phyloP scores from a whole-genome alignment of 148 eudicot genomes.

The Diospyros kaki region DNA sequence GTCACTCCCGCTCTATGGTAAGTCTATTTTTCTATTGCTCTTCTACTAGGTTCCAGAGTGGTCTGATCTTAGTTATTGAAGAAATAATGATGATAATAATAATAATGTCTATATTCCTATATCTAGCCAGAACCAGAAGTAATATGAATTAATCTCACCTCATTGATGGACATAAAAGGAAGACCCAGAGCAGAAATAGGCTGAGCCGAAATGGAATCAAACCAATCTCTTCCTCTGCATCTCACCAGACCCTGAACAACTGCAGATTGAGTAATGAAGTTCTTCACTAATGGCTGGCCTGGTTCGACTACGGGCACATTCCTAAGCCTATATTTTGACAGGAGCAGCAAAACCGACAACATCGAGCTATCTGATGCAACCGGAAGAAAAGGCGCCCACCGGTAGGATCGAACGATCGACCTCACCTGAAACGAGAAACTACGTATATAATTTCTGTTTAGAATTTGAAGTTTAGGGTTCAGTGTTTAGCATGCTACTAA shows the following conservation, averaged over 20 bases:
- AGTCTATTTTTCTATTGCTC: no score
- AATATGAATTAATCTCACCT: constrained; percentile 32
- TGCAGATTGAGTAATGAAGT: constrained; percentile 92
- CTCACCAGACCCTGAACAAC: constrained; percentile 67
- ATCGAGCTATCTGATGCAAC: constrained; percentile 76
- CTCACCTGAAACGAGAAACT: constrained; percentile 52
- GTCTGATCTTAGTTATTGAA: no score
- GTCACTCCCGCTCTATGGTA: not conserved
- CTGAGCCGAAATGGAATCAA: constrained; percentile 61
- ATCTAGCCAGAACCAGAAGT: not conserved
- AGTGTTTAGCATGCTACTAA: no score
- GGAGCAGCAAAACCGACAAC: constrained; percentile 73
- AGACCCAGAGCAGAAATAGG: constrained; percentile 76
- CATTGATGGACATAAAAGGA: constrained; percentile 75
- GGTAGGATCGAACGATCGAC: constrained; percentile 58
- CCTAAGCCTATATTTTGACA: constrained; percentile 86
- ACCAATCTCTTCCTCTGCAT: constrained; percentile 92
- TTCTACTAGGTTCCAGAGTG: no score
- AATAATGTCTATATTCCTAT: not conserved
- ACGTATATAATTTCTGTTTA: not conserved
- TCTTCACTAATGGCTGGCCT: constrained; percentile 62
- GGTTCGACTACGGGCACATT: constrained; percentile 85
- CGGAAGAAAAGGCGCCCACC: constrained; percentile 82
- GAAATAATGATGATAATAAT: no score
- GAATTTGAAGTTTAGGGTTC: no score